These are phyloP conservation scores for Fraxinus ornus DNA, from an alignment of 305 asterid species.

Conservation along the genomic window DNA sequence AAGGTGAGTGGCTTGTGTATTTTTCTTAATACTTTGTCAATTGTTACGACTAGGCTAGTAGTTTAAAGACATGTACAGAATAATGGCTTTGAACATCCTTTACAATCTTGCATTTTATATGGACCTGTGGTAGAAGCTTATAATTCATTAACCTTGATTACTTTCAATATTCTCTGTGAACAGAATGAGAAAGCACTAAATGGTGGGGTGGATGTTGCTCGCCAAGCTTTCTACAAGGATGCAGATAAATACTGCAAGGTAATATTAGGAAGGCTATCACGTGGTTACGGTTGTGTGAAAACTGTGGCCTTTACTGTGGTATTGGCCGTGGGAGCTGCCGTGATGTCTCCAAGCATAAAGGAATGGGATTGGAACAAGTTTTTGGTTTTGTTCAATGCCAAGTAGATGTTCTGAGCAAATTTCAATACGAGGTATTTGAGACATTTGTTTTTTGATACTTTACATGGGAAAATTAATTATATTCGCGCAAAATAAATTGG, in stretches of 20 bases:
- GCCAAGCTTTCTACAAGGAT: constrained; percentile 47
- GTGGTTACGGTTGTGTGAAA: constrained; percentile 53
- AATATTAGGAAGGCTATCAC: constrained; percentile 46
- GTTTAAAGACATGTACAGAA: background rate
- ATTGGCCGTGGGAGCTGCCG: constrained; percentile 53
- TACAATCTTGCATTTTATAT: background rate
- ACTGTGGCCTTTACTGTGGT: constrained; percentile 30
- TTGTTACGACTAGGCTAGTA: constrained; percentile 5
- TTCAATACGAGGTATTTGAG: background rate
- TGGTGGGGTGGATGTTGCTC: constrained; percentile 43
- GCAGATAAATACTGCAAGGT: constrained; percentile 64
- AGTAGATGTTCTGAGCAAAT: constrained; percentile 20
- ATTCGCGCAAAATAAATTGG: constrained; percentile 31
- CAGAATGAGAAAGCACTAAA: constrained; percentile 67
- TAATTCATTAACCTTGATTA: background rate
- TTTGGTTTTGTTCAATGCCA: constrained; percentile 28
- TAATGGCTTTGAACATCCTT: background rate
- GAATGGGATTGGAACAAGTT: constrained; percentile 48
- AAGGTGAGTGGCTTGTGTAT: constrained; percentile 39
- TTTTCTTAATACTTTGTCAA: background rate
- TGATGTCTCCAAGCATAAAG: constrained; percentile 38
- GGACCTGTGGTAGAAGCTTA: background rate
- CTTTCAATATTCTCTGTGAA: constrained; percentile 14
- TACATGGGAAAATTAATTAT: background rate
- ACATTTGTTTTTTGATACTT: constrained; percentile 21